A percentile compares a stretch with the other conserved stretches of the same genome.
Evolutionary conservation across 306 rosid genomes (phyloP).

Genomic region (Cyamopsis tetragonoloba): DNA sequence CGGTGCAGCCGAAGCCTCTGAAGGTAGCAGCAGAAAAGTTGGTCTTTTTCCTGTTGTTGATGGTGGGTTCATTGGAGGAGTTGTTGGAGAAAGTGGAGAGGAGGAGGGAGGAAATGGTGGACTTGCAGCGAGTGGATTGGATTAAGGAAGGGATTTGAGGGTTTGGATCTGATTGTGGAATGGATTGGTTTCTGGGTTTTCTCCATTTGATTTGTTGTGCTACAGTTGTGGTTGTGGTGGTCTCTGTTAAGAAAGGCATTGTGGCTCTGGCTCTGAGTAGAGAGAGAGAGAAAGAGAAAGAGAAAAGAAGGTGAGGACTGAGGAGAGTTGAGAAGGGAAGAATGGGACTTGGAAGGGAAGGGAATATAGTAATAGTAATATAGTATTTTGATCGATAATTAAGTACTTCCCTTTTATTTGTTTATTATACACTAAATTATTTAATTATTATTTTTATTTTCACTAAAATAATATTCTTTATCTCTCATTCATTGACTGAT

Average conservation of each 20-base stretch:
- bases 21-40: slow-evolving; percentile 63
- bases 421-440: too few relatives aligned
- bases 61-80: slow-evolving; percentile 33
- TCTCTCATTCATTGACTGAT: too few relatives aligned
- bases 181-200: slow-evolving; percentile 64
- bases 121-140: slow-evolving; percentile 71
- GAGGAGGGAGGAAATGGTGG: slow-evolving; percentile 80
- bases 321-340: background rate
- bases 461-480: too few relatives aligned
- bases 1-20: slow-evolving; percentile 79
- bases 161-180: slow-evolving; percentile 61
- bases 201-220: slow-evolving; percentile 57
- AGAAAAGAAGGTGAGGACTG: background rate
- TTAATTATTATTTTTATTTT: too few relatives aligned
- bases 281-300: background rate
- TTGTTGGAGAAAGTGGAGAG: slow-evolving; percentile 59
- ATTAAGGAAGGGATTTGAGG: slow-evolving; percentile 50
- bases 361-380: too few relatives aligned
- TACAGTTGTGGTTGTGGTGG: slow-evolving; percentile 9
- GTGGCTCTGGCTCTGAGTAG: background rate
- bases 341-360: background rate
- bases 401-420: too few relatives aligned
- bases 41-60: slow-evolving; percentile 51
- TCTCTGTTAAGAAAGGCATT: slow-evolving; percentile 56
- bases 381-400: slow-evolving; percentile 15